phyloP scores from a whole-genome alignment of 192 early-diverging fungal species.

The Dispira simplex region DNA sequence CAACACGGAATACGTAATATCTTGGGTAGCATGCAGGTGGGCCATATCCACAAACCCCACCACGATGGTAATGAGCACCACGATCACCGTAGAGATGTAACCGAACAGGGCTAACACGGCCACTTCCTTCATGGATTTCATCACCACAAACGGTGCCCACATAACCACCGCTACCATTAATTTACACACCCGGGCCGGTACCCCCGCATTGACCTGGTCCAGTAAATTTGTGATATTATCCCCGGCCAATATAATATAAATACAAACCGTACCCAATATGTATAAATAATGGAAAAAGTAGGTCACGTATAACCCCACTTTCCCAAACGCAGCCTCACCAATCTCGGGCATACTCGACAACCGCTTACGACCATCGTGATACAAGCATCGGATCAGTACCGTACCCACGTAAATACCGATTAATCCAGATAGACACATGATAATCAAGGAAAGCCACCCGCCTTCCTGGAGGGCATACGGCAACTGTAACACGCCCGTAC shows the following conservation, averaged over 20 bases:
- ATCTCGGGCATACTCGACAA: slow-evolving; percentile 45
- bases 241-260: slow-evolving; percentile 53
- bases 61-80: slow-evolving; percentile 42
- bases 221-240: slow-evolving; percentile 44
- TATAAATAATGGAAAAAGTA: slow-evolving; percentile 48
- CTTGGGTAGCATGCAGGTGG: slow-evolving; percentile 18
- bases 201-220: slow-evolving; percentile 20
- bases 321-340: slow-evolving; percentile 47
- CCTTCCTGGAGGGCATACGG: slow-evolving; percentile 48
- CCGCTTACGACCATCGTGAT: slow-evolving; percentile 32
- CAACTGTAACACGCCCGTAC: slow-evolving; percentile 50
- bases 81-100: slow-evolving; percentile 44
- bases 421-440: slow-evolving; percentile 2
- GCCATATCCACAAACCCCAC: slow-evolving; percentile 32
- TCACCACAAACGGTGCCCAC: slow-evolving; percentile 43
- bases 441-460: slow-evolving; percentile 23
- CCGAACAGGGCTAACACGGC: slow-evolving; percentile 51
- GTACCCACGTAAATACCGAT: slow-evolving; percentile 59
- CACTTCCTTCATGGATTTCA: slow-evolving; percentile 65
- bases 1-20: slow-evolving; percentile 32
- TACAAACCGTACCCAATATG: slow-evolving; percentile 44
- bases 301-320: slow-evolving; percentile 34
- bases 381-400: slow-evolving; percentile 58
- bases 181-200: slow-evolving; percentile 43
- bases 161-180: slow-evolving; percentile 38